phyloP scores from a whole-genome alignment of 345 rosid species.

The Eucalyptus pauciflora region DNA sequence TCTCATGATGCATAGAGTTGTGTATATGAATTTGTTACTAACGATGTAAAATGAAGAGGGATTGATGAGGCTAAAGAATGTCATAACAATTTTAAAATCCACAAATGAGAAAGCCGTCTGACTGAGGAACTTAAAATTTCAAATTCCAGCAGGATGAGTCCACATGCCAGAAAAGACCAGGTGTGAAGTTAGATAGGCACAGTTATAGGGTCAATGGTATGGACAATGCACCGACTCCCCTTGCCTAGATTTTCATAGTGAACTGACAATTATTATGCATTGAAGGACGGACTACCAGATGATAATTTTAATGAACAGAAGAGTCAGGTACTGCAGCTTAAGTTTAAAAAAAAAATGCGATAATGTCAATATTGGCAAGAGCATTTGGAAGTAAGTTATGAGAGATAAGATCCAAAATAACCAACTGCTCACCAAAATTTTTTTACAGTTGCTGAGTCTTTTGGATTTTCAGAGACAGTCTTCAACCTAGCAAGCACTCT shows the following conservation, averaged over 20 bases:
- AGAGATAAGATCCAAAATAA: not conserved
- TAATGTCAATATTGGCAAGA: not conserved
- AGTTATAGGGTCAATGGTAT: not conserved
- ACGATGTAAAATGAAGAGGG: not conserved
- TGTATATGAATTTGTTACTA: not conserved
- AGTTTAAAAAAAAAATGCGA: not conserved
- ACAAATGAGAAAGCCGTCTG: not conserved
- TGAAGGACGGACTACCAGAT: not conserved
- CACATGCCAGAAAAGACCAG: not conserved
- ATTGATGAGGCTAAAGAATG: not conserved
- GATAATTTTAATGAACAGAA: not conserved
- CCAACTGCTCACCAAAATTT: conserved; percentile 50
- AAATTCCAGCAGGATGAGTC: not conserved
- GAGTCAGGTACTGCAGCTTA: not conserved
- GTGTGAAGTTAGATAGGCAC: not conserved
- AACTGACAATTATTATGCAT: not conserved
- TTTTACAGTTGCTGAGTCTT: conserved; percentile 43
- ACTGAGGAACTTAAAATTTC: not conserved
- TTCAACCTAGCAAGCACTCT: conserved; percentile 67
- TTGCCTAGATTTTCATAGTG: not conserved
- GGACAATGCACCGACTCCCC: not conserved
- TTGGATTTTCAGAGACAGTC: conserved; percentile 80
- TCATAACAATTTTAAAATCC: not conserved
- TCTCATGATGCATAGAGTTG: not conserved
- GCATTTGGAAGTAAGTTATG: not conserved